Percentiles rank a stretch among this genome's conserved stretches.
These are phyloP conservation scores for Trypanosoma theileri DNA, from an alignment of 208 protist genomes.

Conservation along the genomic window DNA sequence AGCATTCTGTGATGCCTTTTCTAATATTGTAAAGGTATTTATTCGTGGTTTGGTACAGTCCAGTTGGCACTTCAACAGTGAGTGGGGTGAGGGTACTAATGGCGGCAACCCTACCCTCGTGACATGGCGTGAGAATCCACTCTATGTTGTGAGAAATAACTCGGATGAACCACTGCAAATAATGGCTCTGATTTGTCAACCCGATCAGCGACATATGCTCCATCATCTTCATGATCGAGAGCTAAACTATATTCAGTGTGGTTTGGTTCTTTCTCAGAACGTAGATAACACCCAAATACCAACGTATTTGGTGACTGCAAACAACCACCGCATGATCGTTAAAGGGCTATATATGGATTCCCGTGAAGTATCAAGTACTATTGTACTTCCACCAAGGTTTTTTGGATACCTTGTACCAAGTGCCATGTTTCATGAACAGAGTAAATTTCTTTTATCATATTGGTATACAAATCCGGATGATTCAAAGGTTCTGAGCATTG, in stretches of 20 bases:
- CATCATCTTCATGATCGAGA: conserved; percentile 60
- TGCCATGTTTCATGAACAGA: conserved; percentile 60
- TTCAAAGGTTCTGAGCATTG: conserved; percentile 35
- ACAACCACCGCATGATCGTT: conserved; percentile 76
- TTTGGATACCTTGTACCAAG: conserved; percentile 79
- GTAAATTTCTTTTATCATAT: conserved; percentile 86
- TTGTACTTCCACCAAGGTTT: conserved; percentile 70
- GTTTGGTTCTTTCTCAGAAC: conserved; percentile 49
- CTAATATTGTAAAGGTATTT: conserved; percentile 44
- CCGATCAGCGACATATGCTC: conserved; percentile 73
- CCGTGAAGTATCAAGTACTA: conserved; percentile 62
- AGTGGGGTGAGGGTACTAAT: conserved; percentile 54
- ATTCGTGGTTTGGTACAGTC: conserved; percentile 31
- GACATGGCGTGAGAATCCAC: conserved; percentile 62
- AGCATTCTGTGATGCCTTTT: conserved; percentile 50
- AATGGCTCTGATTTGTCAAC: conserved; percentile 73
- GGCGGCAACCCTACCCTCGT: conserved; percentile 51
- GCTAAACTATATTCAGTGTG: conserved; percentile 78
- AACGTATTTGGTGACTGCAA: conserved; percentile 75
- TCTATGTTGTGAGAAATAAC: conserved; percentile 50
- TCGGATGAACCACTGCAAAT: conserved; percentile 59
- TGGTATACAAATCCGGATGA: conserved; percentile 53
- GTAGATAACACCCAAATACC: conserved; percentile 41
- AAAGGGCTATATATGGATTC: conserved; percentile 60
- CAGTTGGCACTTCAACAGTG: conserved; percentile 37